phyloP scores from a whole-genome alignment of 2,329 filamentous ascomycete genomes.

The Cyphellophora europaea region DNA sequence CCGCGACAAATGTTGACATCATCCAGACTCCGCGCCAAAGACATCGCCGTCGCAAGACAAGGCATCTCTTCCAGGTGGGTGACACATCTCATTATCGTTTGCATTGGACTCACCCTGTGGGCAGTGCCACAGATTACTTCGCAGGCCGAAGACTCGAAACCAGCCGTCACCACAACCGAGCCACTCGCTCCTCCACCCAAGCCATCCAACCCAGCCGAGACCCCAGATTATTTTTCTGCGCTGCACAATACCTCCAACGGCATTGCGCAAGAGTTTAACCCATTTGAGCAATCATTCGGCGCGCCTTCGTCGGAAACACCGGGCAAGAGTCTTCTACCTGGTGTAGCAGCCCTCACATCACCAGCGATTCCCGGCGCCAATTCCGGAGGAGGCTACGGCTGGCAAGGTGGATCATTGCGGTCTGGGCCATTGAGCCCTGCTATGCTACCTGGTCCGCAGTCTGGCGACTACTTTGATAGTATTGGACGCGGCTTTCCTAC shows the following conservation, averaged over 20 bases:
- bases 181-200: constrained; percentile 64
- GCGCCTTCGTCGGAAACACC: constrained; percentile 64
- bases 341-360: constrained; percentile 83
- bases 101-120: not conserved
- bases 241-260: constrained; percentile 37
- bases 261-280: constrained; percentile 71
- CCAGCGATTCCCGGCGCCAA: constrained; percentile 72
- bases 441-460: constrained; percentile 79
- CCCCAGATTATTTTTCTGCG: constrained; percentile 61
- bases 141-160: constrained; percentile 32
- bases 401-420: constrained; percentile 70
- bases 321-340: constrained; percentile 71
- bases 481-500: constrained; percentile 81
- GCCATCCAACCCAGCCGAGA: constrained; percentile 43
- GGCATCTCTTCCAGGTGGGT: constrained; percentile 17
- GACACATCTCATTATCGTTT: constrained; percentile 1
- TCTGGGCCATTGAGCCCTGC: constrained; percentile 92
- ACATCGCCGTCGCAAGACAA: constrained; percentile 16
- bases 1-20: too few relatives aligned
- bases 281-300: constrained; percentile 91
- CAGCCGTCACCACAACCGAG: constrained; percentile 47
- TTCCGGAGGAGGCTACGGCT: constrained; percentile 61
- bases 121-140: constrained; percentile 24
- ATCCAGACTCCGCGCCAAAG: constrained; percentile 8
- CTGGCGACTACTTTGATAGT: constrained; percentile 77